Evolutionary conservation across 2,329 filamentous ascomycete genomes (phyloP).

Genomic region (Arthroderma sp.): DNA sequence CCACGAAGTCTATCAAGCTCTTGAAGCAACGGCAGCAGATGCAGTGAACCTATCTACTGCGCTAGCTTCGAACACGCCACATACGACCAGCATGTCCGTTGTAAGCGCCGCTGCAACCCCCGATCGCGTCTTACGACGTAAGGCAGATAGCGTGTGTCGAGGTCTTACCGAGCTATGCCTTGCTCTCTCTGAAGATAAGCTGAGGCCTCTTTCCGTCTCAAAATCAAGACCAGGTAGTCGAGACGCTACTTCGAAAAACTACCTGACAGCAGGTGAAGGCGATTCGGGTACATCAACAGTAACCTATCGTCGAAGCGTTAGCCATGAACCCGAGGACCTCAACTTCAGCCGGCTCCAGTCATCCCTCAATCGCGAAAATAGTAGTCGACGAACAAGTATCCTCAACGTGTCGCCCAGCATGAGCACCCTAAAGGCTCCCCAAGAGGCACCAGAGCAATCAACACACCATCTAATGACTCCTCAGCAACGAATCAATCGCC

Average conservation of each 20-base stretch:
- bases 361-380: slow-evolving; percentile 17
- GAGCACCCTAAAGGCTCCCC: slow-evolving; percentile 15
- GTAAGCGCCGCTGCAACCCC: slow-evolving; percentile 36
- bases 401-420: slow-evolving; percentile 20
- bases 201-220: slow-evolving; percentile 14
- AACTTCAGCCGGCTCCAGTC: slow-evolving; percentile 16
- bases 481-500: slow-evolving; percentile 30
- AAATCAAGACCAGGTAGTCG: slow-evolving; percentile 23
- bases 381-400: slow-evolving; percentile 29
- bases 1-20: slow-evolving; percentile 59
- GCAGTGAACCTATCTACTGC: slow-evolving; percentile 67
- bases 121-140: slow-evolving; percentile 76
- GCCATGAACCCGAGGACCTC: slow-evolving; percentile 29
- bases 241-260: slow-evolving; percentile 19
- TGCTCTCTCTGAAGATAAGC: slow-evolving; percentile 55
- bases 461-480: slow-evolving; percentile 21
- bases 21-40: slow-evolving; percentile 72
- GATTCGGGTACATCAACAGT: slow-evolving; percentile 21
- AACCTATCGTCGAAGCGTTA: slow-evolving; percentile 28
- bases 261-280: slow-evolving; percentile 13
- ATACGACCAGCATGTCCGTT: slow-evolving; percentile 26
- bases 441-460: slow-evolving; percentile 20
- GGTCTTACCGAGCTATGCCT: slow-evolving; percentile 87
- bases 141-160: slow-evolving; percentile 84
- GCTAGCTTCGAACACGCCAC: slow-evolving; percentile 61